Conservation (phyloP, 164 flowering plant genomes). For the Stephania cephalantha region DNA sequence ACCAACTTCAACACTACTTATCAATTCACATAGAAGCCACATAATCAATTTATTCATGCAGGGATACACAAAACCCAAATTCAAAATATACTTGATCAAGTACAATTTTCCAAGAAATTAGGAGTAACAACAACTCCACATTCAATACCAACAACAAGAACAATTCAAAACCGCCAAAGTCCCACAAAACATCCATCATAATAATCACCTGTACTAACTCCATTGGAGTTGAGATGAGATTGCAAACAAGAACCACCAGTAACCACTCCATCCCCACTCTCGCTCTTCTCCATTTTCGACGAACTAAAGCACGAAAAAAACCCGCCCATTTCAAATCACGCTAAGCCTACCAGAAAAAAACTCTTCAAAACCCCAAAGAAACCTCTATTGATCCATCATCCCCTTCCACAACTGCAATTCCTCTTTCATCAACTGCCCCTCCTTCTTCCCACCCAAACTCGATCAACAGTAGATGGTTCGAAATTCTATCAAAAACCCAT, state of each 20-base stretch:
- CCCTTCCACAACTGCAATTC: neutral
- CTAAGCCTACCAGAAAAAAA: conserved; percentile 11
- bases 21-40: too few relatives aligned
- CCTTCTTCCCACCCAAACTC: neutral
- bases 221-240: conserved; percentile 30
- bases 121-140: too few relatives aligned
- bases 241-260: conserved; percentile 48
- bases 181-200: neutral
- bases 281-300: conserved; percentile 32
- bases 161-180: neutral
- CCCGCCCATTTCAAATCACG: conserved; percentile 53
- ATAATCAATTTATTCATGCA: too few relatives aligned
- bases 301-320: conserved; percentile 64
- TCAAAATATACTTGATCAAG: too few relatives aligned
- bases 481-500: neutral
- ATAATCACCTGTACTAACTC: conserved; percentile 40
- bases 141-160: too few relatives aligned
- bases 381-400: too few relatives aligned
- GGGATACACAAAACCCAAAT: too few relatives aligned
- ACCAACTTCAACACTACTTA: neutral
- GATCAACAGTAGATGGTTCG: neutral
- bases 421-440: neutral
- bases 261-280: conserved; percentile 20
- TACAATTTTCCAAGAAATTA: too few relatives aligned
- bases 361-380: neutral